Evolutionary conservation across 1,139 yeast species (phyloP), one percentile per base, ranked within the genome.

Genomic region (Pichia cactophila): DNA sequence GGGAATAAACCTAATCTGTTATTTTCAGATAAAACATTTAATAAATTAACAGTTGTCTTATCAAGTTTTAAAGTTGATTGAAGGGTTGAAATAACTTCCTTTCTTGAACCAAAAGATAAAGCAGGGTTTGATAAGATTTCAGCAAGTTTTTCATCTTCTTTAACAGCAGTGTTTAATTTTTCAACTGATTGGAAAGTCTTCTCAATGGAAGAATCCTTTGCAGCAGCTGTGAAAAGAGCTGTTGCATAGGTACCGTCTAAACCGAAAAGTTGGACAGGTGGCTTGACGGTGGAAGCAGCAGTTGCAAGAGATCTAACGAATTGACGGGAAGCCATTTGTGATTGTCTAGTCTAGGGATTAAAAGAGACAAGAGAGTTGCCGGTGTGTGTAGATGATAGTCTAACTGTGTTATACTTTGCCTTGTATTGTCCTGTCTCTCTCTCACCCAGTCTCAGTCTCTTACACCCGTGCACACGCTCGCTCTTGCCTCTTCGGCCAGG

Each of bases 181-280:
- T 70, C 68, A 62, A 94, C 80, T 43, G 92, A 79, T 63, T 78
- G 74, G 68, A 76, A 80, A 48, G 96, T 81, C 63, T 80, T 72
- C 55, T 82, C 90, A 59, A 92, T 74, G 28, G 88, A 75, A 37
- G 95, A 79, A 61, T 83, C 82, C 77, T 86, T 86, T 59, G 83
- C 84, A 51, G 97, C 86, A 36, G 98, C 97, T 52, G 90, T 76
- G 80, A 84, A 92, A 62, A 92, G 78, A 46, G 99, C 97, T 55
- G 88, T 79, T 62, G 98, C 98, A 69, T 92, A 92, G 56, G 97
- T 89, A 67, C 97, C 98, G 61, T 90, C 97, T 59, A 92, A 74
- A 58, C 98, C 98, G 65, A 80, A 90, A 69, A 92, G 80, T 77
- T 89, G 96, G 58, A 90, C 85, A 53, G 97, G 97, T 54, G 95